Evolutionary conservation across 768 basidiomycete species (phyloP), one percentile per base, ranked within the genome.

Genomic region (Lentinula sp.): DNA sequence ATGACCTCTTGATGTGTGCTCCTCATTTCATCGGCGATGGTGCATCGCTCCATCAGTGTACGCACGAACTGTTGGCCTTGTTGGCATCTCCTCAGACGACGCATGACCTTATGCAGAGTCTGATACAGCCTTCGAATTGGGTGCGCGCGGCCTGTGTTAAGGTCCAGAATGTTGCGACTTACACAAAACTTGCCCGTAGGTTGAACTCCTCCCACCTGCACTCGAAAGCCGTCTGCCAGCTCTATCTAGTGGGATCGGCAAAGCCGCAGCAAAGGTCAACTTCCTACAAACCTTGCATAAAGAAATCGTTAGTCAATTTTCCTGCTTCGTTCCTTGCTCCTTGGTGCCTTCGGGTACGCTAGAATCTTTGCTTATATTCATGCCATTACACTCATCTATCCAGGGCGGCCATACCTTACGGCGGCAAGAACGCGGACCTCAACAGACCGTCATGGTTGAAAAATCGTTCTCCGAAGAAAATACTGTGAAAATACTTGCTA

Each of bases 21-120:
- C 80, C 84, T 40, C 87, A 89, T 67, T 88, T 84, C 68, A 74
- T 87, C 40, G 86, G 86, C 23, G 87, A 89, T 63, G 87, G 87
- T 31, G 85, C 86, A 74, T 82, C 85, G 0, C 71, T 88, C 8
- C 86, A 88, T 66, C 76, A 80, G 60, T 83, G 83, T 39, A 84
- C 84, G 45, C 85, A 87, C 68, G 87, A 88, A 61, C 78, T 89
- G 53, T 79, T 88, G 61, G 70, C 71, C 16, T 68, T 60, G 65
- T 81, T 65, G 74, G 74, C 42, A 5, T 72, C 69, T 16, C 43
- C 64, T 5, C 61, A 60, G 5, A 64, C 71, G 7, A 65, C 71
- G 52, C 64, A 64, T 43, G 65, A 70, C 13, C 59, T 73, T 5
- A 10, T 50, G 18, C 35, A 60, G 45, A 60, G 60, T 21, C 62